Base-by-base conservation (phyloP, 73 alveolate species). In the Paramecium biaurelia region DNA sequence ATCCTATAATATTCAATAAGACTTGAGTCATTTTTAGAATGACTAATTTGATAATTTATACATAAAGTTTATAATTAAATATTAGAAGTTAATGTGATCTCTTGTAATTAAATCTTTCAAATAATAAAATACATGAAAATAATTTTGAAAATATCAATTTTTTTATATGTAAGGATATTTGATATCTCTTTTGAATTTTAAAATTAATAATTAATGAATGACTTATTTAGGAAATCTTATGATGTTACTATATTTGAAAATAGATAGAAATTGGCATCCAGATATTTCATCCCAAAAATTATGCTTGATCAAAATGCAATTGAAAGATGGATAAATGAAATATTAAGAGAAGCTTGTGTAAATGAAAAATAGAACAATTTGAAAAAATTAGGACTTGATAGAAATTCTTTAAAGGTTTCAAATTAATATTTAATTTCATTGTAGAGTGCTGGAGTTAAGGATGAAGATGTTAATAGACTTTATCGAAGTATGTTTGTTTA, bases 371-470 rank as follows among this genome's bases (percentile, higher is more conserved):
- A 74, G 15, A 74, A 2, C 34, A 41, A 15, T 74, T 41, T 41
- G 18, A 37, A 5, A 7, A 34, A 34, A 74, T 74, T 74, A 37
- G 59, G 87, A 74, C 23, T 74, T 28, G 57, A 74, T 37, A 37
- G 87, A 34, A 35, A 74, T 74, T 37, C 37, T 15, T 18, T 74
- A 37, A 37, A 74, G 87, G 59, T 41, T n/a, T 35, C 9, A 63
- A 30, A 9, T 38, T 4, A 1, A 2, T 14, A 5, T 7, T 53
- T 4, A 32, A 4, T 63, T 63, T 58, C 24, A 59, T 24, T 59
- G 42, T 63, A 63, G 84, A 63, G 49, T 26, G 84, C 84, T 34
- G 87, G 87, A 34, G 10, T 74, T 8, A 37, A 74, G 87, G 67
- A 37, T 34, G 87, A 34, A 11, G 87, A 74, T 10, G 59, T 35